Conservation (phyloP, 352 stramenopile genomes). For the Plasmopara muralis region DNA sequence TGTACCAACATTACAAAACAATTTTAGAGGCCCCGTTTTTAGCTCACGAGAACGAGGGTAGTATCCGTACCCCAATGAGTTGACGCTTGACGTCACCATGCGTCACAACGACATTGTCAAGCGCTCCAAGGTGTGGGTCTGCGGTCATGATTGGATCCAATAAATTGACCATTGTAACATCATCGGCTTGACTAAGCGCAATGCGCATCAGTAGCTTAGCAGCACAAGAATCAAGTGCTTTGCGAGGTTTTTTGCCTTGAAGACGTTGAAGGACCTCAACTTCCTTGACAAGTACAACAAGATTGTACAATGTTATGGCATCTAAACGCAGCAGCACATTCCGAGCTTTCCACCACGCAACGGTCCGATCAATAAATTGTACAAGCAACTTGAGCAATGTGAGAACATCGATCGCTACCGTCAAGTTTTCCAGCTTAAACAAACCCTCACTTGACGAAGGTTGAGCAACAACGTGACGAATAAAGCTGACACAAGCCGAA, state of each 20-base stretch:
- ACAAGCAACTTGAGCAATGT: conserved; percentile 20
- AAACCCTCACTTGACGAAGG: conserved; percentile 18
- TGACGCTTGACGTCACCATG: conserved; percentile 33
- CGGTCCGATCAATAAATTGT: conserved; percentile 20
- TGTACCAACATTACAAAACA: conserved; percentile 12
- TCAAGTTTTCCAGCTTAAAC: conserved; percentile 15
- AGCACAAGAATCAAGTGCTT: background rate
- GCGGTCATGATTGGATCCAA: conserved; percentile 39
- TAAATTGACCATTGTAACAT: conserved; percentile 32
- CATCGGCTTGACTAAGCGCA: conserved; percentile 21
- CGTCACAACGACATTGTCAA: conserved; percentile 18
- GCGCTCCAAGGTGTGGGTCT: conserved; percentile 27
- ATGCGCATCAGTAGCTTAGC: conserved; percentile 19
- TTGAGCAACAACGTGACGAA: conserved; percentile 28
- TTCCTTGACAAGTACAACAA: conserved; percentile 46
- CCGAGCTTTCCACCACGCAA: conserved; percentile 25
- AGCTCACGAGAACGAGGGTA: background rate
- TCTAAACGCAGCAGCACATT: conserved; percentile 24
- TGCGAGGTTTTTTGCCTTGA: conserved; percentile 1
- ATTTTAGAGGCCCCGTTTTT: background rate
- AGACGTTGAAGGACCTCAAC: conserved; percentile 31
- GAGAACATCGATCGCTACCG: conserved; percentile 22
- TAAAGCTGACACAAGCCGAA: conserved; percentile 28
- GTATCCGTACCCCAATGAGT: conserved; percentile 43
- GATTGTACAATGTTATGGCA: conserved; percentile 30